Base-by-base conservation (phyloP, 331 rosid genomes). In the Quercus lobata region DNA sequence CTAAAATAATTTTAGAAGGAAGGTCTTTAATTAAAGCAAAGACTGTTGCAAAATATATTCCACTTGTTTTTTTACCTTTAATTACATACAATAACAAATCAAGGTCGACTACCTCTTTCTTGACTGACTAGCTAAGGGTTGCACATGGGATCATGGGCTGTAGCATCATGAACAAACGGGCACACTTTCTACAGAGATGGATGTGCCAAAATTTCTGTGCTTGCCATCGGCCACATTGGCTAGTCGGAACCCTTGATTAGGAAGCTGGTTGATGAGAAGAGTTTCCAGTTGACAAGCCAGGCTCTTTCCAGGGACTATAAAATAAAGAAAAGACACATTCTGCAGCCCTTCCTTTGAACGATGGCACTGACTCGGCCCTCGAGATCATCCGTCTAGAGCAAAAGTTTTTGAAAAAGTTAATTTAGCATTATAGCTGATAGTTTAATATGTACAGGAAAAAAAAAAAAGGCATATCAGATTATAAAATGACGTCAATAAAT, bases 281-380 rank as follows among this genome's bases (percentile, higher is more conserved):
- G 96, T 90, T 88, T 95, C 96, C 14, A 95, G 83, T 82, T 95
- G 90, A 87, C 98, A 90, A 19, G 98, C 98, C 87, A 93, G 53
- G 86, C 98, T 90, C 90, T 92, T 92, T 18, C 94, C 97, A 0
- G 87, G 86, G 62, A 93, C 97, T 41, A 78, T 81, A 80, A 89
- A 90, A 80, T 95, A 95, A 32, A 95, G 85, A 68, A 95, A 88
- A 53, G 81, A 44, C 5, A 88, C 88, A 21, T 90, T 88, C 61
- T 81, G 91, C 97, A 90, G 69, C 66, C 94, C 97, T 79, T 88
- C 97, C 81, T 89, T 91, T 11, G 83, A 79, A 7, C 97, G 90
- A 86, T 95, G 98, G 91, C 72, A 18, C 70, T 83, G 37, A 93
- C 83, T 52, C 98, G 83, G 21, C 95, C 92, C 65, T 89, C 94